Base-by-base conservation (phyloP, 192 early-diverging fungal genomes). In the Coemansia sp. region DNA sequence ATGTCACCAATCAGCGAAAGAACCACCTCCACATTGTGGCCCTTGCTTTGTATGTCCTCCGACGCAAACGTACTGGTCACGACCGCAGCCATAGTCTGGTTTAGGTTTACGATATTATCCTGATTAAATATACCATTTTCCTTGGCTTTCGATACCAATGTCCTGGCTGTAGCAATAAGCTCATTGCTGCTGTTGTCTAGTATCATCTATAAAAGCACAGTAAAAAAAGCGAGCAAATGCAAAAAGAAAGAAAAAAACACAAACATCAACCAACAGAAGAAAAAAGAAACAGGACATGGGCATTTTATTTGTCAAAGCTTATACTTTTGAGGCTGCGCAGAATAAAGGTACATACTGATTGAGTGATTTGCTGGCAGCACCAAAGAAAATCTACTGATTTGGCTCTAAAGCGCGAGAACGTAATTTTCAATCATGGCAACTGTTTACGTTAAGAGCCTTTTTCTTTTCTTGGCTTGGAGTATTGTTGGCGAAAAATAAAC, bases 1-100 rank as follows among this genome's bases (percentile, higher is more conserved):
- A 68, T 65, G 6, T 66, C 59, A 7, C 26, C 52, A 6, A 68
- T 21, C 45, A 78, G 18, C 16, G 58, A 39, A 3, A 78, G 64
- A 2, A 65, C 5, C 2, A 13, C 34, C 26, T 78, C 66, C 13
- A 63, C 30, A 13, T 39, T 35, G 4, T 43, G 49, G 10, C 46
- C 39, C 10, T 37, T 59, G 45, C 25, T 43, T 16, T 43, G 29
- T 7, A 34, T 58, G 21, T 35, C 59, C 5, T 66, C 64, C 7
- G 64, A 18, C 4, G 15, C 49, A 34, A 73, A 67, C 23, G 56
- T 52, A 26, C 18, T 46, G 30, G 58, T 57, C 3, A 72, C 29
- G 2, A 77, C 43, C 12, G 66, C 37, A 26, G 52, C 58, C 25
- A 66, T 64, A 2, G 30, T 16, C 9, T 46, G 33, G 21, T 64